These are phyloP conservation scores for Gloeostereum incarnatum DNA, from an alignment of 768 basidiomycete genomes.

Conservation along the genomic window DNA sequence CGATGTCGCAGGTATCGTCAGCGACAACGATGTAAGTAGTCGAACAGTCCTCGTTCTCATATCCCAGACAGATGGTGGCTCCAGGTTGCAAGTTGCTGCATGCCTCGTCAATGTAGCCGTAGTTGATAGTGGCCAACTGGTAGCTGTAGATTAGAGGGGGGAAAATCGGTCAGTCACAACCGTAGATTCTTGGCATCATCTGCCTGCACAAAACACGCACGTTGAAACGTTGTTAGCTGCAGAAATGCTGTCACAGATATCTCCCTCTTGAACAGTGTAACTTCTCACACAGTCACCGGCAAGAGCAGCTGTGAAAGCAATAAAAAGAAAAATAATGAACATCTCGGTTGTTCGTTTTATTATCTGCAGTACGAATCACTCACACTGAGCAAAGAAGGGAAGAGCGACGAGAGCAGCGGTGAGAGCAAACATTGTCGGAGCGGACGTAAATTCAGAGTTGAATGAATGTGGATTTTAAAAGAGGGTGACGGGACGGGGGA, in stretches of 20 bases:
- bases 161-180: slow-evolving; percentile 3
- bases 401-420: slow-evolving; percentile 33
- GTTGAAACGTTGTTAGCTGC: slow-evolving; percentile 51
- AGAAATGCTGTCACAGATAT: slow-evolving; percentile 65
- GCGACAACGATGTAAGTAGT: slow-evolving; percentile 45
- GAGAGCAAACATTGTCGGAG: no score
- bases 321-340: background rate
- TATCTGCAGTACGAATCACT: slow-evolving; percentile 9
- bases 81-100: slow-evolving; percentile 56
- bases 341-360: slow-evolving; percentile 1
- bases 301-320: slow-evolving; percentile 15
- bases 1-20: slow-evolving; percentile 50
- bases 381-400: slow-evolving; percentile 36
- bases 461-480: no score
- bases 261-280: slow-evolving; percentile 46
- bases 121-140: slow-evolving; percentile 64
- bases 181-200: slow-evolving; percentile 1
- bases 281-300: slow-evolving; percentile 45
- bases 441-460: no score
- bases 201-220: slow-evolving; percentile 24
- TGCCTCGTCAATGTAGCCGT: slow-evolving; percentile 29
- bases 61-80: slow-evolving; percentile 52
- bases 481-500: no score
- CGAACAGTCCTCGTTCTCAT: slow-evolving; percentile 48
- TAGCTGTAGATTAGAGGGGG: slow-evolving; percentile 31